Evolutionary conservation across 1,284 basidiomycete genomes (phyloP).

Genomic region (Fistulinella cinereoalba): DNA sequence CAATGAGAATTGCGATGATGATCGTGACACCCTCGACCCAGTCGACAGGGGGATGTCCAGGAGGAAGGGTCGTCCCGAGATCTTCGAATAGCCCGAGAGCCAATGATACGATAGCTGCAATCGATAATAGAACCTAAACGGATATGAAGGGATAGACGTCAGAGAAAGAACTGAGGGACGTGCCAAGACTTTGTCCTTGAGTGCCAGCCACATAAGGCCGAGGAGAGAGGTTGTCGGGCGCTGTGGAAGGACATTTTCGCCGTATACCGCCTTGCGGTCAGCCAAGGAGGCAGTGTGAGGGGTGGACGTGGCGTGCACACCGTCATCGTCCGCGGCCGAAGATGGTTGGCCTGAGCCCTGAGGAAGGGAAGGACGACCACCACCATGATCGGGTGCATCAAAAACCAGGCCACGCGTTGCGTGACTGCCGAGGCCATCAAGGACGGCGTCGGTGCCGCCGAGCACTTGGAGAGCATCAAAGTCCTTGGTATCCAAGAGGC

Average conservation of each 20-base stretch:
- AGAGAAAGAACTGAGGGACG: constrained; percentile 30
- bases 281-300: constrained; percentile 57
- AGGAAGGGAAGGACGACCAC: constrained; percentile 9
- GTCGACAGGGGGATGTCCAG: constrained; percentile 71
- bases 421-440: constrained; percentile 76
- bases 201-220: constrained; percentile 88
- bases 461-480: constrained; percentile 65
- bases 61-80: constrained; percentile 67
- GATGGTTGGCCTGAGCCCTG: constrained; percentile 33
- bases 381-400: constrained; percentile 2
- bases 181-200: constrained; percentile 94
- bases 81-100: constrained; percentile 94
- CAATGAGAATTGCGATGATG: constrained; percentile 83
- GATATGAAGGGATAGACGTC: constrained; percentile 3
- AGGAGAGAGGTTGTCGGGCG: constrained; percentile 79
- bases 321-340: constrained; percentile 36
- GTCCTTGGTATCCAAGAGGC: constrained; percentile 87
- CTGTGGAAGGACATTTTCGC: constrained; percentile 78
- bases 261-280: constrained; percentile 75
- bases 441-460: constrained; percentile 71
- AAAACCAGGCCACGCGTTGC: constrained; percentile 50
- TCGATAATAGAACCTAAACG: constrained; percentile 76
- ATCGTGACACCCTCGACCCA: constrained; percentile 99
- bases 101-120: constrained; percentile 91
- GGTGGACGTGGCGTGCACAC: constrained; percentile 7